Evolutionary conservation across 2,329 filamentous ascomycete species (phyloP).

Genomic region (Dactylonectria estremocensis): DNA sequence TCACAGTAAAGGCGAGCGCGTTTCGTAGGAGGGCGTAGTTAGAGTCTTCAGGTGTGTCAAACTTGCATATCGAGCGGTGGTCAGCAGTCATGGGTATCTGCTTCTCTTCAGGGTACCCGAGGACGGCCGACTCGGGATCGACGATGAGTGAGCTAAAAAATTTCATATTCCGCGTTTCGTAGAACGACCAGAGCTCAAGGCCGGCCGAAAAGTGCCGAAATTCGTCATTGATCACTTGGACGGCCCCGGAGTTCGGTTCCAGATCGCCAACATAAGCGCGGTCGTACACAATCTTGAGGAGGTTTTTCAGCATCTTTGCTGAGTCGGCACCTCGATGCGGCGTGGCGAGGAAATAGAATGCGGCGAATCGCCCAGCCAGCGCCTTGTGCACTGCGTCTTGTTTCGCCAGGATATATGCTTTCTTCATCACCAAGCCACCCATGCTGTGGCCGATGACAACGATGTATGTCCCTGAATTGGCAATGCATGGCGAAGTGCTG

Average conservation of each 20-base stretch:
- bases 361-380: constrained; percentile 49
- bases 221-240: constrained; percentile 60
- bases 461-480: constrained; percentile 47
- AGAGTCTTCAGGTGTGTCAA: constrained; percentile 51
- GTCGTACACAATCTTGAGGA: constrained; percentile 53
- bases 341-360: constrained; percentile 59
- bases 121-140: constrained; percentile 57
- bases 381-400: constrained; percentile 49
- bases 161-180: constrained; percentile 56
- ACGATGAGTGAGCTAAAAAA: constrained; percentile 48
- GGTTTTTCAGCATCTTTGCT: constrained; percentile 53
- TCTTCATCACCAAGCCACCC: constrained; percentile 58
- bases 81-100: constrained; percentile 57
- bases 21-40: constrained; percentile 55
- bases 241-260: constrained; percentile 50
- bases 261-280: constrained; percentile 58
- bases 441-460: constrained; percentile 63
- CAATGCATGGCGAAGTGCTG: constrained; percentile 41
- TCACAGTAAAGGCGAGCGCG: constrained; percentile 44
- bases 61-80: constrained; percentile 61
- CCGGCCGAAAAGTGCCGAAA: constrained; percentile 58
- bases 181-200: constrained; percentile 61
- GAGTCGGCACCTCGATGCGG: constrained; percentile 59
- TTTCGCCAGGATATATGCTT: constrained; percentile 53
- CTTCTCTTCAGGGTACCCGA: constrained; percentile 60